Evolutionary conservation across 495 filamentous ascomycete genomes (phyloP), one percentile per base, ranked within the genome.

Genomic region (Hypoxylon intermedium): DNA sequence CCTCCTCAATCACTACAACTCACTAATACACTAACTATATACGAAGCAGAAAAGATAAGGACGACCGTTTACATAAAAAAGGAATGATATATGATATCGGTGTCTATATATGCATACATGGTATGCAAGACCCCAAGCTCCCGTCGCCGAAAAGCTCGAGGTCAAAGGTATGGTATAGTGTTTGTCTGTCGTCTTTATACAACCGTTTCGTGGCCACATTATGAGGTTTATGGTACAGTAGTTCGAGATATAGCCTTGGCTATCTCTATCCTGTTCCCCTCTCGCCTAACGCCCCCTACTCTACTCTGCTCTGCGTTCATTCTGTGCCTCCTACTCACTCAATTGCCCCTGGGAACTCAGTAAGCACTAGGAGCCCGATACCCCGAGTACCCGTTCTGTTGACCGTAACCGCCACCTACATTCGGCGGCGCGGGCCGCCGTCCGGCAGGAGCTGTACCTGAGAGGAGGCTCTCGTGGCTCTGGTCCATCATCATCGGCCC

Each of bases 341-440:
- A 21, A 18, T n/a, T n/a, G n/a, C n/a, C 12, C 2, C 24, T 9
- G 6, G 24, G 43, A 26, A 4, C 28, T 42, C 20, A 67, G 23
- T 54, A 53, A 30, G 47, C 50, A 28, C 47, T 15, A 2, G 55
- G 55, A 30, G 33, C 53, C 38, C 53, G 67, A 43, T 67, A 63
- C n/a, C 45, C 41, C 33, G 54, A 60, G 30, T 55, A 38, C 15
- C 38, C 49, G n/a, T 53, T 63, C 18, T 52, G 36, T 20, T 63
- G 40, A 7, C 36, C 43, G 13, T 63, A 64, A 20, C 59, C 59
- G 18, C 59, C 59, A 6, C 65, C 66, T 18, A 72, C 0, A 21
- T 57, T 65, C 11, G 75, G 74, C 40, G 76, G 11, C 24, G 70
- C 73, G 0, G 74, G 68, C 53, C 71, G 68, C 18, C 67, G 56